Evolutionary conservation across 805 yeast genomes (phyloP), one percentile per base, ranked within the genome.

Genomic region (Saccharomyces kudriavzevii): DNA sequence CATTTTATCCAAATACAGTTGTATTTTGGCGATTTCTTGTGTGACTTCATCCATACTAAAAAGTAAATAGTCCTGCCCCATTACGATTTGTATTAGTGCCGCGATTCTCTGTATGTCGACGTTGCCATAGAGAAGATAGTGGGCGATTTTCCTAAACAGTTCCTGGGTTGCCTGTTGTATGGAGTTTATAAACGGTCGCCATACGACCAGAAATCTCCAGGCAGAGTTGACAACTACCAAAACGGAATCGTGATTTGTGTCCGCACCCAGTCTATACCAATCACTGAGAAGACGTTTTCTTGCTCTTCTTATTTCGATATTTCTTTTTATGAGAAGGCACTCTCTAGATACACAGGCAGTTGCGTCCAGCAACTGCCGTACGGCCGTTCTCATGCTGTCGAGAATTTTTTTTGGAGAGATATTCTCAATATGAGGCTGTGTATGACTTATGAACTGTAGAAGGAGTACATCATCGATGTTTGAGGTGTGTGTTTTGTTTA

Each of bases 341-440:
- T 89, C 80, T 58, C 94, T 73, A 1, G 94, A 86, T 20, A 87
- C 77, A 70, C 92, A 86, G 55, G 83, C 84, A 0, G 92, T 85
- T 51, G 79, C 77, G 55, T 82, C 84, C 35, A 87, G 69, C 49
- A 87, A 70, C 43, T 35, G 43, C 43, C 43, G 43, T 35, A 35
- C 43, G 43, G 43, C 43, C 13, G 43, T 35, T 35, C 43, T 35
- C 43, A 35, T 35, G 11, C 22, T 35, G 22, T 35, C 43, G 24
- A 35, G 24, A 1, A 6, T 35, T 35, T 35, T 35, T 35, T 35
- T 35, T 35, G 43, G 43, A 13, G 17, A 3, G 24, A 35, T 35
- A 35, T 35, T 35, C 24, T 35, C 11, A 20, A 17, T 35, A 35
- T 35, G 17, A 17, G 22, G 22, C 24, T 5, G 43, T 17, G 43